Base-by-base conservation (phyloP, 768 basidiomycete species). In the Pleurotus pulmonarius region DNA sequence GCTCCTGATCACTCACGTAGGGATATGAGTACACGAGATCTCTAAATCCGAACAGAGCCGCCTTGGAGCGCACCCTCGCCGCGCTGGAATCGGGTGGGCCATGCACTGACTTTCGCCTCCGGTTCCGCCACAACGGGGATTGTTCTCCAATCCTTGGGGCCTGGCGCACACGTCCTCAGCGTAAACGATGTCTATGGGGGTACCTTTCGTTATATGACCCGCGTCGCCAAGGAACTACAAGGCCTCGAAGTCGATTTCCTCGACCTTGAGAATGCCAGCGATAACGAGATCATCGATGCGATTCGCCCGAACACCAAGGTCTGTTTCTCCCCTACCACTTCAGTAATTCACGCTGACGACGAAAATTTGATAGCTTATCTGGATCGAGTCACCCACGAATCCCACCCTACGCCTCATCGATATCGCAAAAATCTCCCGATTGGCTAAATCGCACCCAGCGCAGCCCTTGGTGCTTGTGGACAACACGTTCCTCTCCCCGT, bases 121-220 rank as follows among this genome's bases (percentile, higher is more conserved):
- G 96, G 96, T 0, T 90, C 87, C 0, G 86, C 95, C 0, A 84
- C 92, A 1, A 96, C 93, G 0, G 89, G 93, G 0, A 91, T 90
- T 0, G 79, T 96, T 5, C 68, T 94, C 7, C 88, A 91, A 61
- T 82, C 87, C 0, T 75, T 92, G 0, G 92, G 90, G 0, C 75
- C 83, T 0, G 79, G 80, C 15, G 85, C 90, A 0, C 95, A 97
- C 70, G 73, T 98, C 26, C 64, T 98, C 61, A 85, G 87, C 63
- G 90, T 98, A 4, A 94, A 93, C 65, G 94, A 95, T 67, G 92
- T 94, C 13, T 96, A 98, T 60, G 95, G 95, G 2, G 96, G 96
- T 0, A 97, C 95, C 0, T 91, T 87, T 68, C 80, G 95, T 6
- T 95, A 94, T 70, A 75, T 95, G 76, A 79, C 73, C 9, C 75